Base-by-base conservation (phyloP, 805 yeast species). In the Schizosaccharomyces lindneri region DNA sequence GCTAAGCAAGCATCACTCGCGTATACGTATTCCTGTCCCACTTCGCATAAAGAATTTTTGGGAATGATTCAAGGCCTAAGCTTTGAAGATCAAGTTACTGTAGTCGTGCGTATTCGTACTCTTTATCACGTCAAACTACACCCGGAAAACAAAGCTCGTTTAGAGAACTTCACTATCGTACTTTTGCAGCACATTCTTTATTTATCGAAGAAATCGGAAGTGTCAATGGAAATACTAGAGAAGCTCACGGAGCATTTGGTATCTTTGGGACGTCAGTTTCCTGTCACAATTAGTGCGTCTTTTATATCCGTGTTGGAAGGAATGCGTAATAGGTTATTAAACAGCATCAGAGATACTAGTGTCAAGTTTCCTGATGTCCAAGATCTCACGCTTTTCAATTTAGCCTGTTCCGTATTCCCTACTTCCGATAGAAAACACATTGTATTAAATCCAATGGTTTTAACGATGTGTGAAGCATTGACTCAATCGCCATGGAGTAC, bases 371-470 rank as follows among this genome's bases (percentile, higher is more conserved):
- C 48, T 9, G 60, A 27, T 19, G 17, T 2, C 7, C 27, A 19
- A 11, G 95, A 88, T 68, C 71, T 87, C 63, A 71, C 86, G 5
- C 79, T 84, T 63, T 85, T 83, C 67, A 75, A 81, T 0, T 67
- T 87, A 4, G 76, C 89, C 63, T 97, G 97, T 5, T 75, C 78
- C 62, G 69, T 88, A 4, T 93, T 85, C 69, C 89, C 98, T 0
- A 87, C 97, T 0, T 93, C 98, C 0, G 99, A 93, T 74, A 89
- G 87, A 69, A 90, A 85, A 72, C 98, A 93, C 74, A 76, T 88
- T 63, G 84, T 93, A 11, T 89, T 83, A 4, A 89, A 96, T 0
- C 95, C 97, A 3, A 78, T 90, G 1, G 73, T 80, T 39, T 78
- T 93, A 43, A 72, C 87, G 48, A 80, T 87, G 75, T 79, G 83